A percentile compares a stretch with the other conserved stretches of the same genome.
phyloP scores from a whole-genome alignment of 768 basidiomycete species.

The Mycena crocata region DNA sequence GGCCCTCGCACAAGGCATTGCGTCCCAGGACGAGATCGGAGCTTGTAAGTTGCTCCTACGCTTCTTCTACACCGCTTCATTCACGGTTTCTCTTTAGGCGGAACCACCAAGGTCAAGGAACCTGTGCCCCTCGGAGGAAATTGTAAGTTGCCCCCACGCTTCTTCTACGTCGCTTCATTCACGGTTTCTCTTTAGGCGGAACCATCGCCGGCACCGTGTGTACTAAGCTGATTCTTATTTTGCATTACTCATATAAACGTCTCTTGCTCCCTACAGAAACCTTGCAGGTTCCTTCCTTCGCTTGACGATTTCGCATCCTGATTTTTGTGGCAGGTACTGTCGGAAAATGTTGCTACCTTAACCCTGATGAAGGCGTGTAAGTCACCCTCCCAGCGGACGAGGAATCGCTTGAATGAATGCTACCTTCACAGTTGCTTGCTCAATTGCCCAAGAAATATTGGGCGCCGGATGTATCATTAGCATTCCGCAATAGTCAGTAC shows the following conservation, averaged over 20 bases:
- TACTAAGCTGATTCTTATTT: neutral
- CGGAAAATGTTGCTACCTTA: neutral
- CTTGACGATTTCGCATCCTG: neutral
- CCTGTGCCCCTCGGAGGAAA: too few species aligned
- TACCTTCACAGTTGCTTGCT: neutral
- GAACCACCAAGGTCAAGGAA: too few species aligned
- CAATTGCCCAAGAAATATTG: neutral
- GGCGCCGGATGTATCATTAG: too few species aligned
- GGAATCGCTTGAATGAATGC: neutral
- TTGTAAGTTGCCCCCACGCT: neutral
- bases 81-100: neutral
- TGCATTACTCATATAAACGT: slow-evolving; percentile 3
- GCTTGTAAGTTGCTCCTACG: neutral
- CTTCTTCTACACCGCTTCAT: neutral
- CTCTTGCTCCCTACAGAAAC: neutral
- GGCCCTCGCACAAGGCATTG: slow-evolving; percentile 12
- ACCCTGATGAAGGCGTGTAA: neutral
- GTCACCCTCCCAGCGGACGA: neutral
- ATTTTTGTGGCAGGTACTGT: neutral
- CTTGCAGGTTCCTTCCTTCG: neutral
- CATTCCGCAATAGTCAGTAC: too few species aligned
- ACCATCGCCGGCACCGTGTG: slow-evolving; percentile 8
- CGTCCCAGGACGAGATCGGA: slow-evolving; percentile 9
- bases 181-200: neutral
- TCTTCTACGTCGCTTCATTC: neutral